Base-by-base conservation (phyloP, 2,329 filamentous ascomycete species). In the Trichoderma citrinoviride region DNA sequence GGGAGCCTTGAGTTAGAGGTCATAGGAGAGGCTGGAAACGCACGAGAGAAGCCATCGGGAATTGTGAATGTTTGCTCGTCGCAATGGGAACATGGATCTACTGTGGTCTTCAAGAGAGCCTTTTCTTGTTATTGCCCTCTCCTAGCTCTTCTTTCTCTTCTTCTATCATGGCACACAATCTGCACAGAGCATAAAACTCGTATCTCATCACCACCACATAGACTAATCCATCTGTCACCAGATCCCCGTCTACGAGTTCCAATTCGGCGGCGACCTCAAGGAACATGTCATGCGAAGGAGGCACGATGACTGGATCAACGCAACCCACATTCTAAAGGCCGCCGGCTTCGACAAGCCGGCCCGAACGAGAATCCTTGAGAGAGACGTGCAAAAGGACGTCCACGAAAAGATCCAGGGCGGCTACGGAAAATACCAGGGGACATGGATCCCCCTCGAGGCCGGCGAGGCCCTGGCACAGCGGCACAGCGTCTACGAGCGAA, bases 351-450 rank as follows among this genome's bases (percentile, higher is more conserved):
- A 99, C 78, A 99, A 99, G 78, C 95, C 95, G 3, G 92, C 94
- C 14, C 85, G 95, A 75, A 99, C 95, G 46, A 87, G 95, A 68
- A 98, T 99, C 65, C 85, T 99, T 5, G 95, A 99, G 79, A 87
- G 95, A 69, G 95, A 99, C 74, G 94, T 99, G 7, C 95, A 99
- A 74, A 97, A 97, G 77, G 94, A 96, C 49, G 85, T 90, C 5
- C 95, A 99, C 75, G 95, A 98, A 80, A 99, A 99, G 80, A 93
- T 99, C 6, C 95, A 99, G 76, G 95, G 94, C 69, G 95, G 95
- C 17, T 98, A 98, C 77, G 95, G 95, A 72, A 98, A 98, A 86
- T 99, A 98, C 71, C 95, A 99, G 81, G 93, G 95, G 73, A 99
- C 95, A 57, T 99, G 95, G 93, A 95, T 99, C 56, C 95, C 95